Base-by-base conservation (phyloP, 2,329 filamentous ascomycete species). In the Beauveria varroae region DNA sequence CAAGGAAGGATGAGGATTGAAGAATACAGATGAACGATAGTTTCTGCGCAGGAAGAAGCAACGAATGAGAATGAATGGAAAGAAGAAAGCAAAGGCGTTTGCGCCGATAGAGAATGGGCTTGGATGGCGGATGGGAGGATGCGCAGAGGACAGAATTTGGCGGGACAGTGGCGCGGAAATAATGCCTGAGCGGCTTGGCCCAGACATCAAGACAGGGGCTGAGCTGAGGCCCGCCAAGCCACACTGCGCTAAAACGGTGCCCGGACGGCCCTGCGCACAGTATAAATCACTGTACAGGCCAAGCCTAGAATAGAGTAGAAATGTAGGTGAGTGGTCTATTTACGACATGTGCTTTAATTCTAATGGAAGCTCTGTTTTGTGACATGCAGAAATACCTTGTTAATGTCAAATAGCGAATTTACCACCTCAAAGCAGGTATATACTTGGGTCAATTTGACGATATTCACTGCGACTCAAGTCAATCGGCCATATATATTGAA, bases 121-220 rank as follows among this genome's bases (percentile, higher is more conserved):
- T 28, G 34, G 34, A 50, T 41, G 57, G 30, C 18, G 22, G 34
- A 3, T 44, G 26, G 40, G 18, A 46, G 7, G 24, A 59, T 37
- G 37, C 12, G 37, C 37, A 53, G 40, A 59, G 49, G 57, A 59
- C 57, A 58, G 56, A 58, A 58, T 28, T 58, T 57, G 30, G 41
- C 12, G 46, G 20, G 51, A 9, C 18, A 1, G 5, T 20, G 18
- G 37, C 51, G 52, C 18, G 46, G 46, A 50, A 50, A 50, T 50
- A 41, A 50, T 57, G 53, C 24, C 51, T 34, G 41, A 44, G 43
- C 26, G 37, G 54, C 54, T 34, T n/a, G 16, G 30, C 55, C 46
- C 46, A 28, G 46, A 20, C 46, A n/a, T 14, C 22, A 20, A 50
- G 50, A 37, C 43, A 41, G 54, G 55, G 56, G 56, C 46, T 57